Conservation (phyloP, 2,329 filamentous ascomycete species). For the Lachnum nothofagi region DNA sequence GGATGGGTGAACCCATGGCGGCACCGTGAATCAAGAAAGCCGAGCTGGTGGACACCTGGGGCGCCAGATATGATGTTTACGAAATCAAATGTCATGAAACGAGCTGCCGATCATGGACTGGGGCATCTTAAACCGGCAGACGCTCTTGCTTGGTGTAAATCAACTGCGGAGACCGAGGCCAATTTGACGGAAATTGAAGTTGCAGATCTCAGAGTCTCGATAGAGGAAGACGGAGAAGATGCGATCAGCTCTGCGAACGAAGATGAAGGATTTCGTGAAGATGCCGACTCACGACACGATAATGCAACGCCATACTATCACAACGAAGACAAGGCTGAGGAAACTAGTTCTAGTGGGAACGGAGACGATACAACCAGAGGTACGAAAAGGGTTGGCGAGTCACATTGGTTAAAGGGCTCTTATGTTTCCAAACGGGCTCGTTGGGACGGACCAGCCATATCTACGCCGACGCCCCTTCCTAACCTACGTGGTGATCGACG, state of each 20-base stretch:
- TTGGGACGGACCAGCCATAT: conserved; percentile 24
- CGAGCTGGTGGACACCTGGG: conserved; percentile 21
- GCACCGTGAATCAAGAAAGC: conserved; percentile 25
- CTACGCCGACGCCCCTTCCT: conserved; percentile 28
- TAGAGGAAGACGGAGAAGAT: background rate
- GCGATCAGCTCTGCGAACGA: background rate
- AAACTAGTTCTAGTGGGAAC: background rate
- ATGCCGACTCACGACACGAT: background rate
- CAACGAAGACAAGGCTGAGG: background rate
- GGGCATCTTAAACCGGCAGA: conserved; percentile 20
- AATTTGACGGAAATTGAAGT: too few relatives aligned
- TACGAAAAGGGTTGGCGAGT: conserved; percentile 21
- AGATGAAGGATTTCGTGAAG: background rate
- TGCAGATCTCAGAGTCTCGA: background rate
- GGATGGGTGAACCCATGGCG: conserved; percentile 53
- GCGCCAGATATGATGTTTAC: conserved; percentile 25
- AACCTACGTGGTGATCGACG: conserved; percentile 4
- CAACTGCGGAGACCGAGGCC: conserved; percentile 16
- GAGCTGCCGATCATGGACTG: conserved; percentile 19
- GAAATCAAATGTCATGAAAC: conserved; percentile 20
- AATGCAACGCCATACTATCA: background rate
- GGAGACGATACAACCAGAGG: background rate
- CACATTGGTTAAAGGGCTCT: conserved; percentile 30
- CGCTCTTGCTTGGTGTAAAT: conserved; percentile 22
- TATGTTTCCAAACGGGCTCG: conserved; percentile 29